Conservation (phyloP, 345 rosid species). For the Leavenworthia alabamica region DNA sequence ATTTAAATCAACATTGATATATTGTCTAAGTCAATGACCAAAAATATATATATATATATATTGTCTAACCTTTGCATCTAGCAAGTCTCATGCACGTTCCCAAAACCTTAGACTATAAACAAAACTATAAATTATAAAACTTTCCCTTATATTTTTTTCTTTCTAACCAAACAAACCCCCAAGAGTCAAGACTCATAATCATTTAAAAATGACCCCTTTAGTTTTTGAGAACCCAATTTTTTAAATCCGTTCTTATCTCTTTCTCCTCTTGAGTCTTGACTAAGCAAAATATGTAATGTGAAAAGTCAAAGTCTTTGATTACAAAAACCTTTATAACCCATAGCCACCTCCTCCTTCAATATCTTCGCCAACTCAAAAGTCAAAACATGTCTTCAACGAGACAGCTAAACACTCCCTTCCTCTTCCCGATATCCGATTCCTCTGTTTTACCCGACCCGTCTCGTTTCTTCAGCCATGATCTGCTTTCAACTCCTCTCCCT, state of each 20-base stretch:
- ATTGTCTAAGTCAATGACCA: neutral
- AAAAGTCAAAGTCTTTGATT: constrained; percentile 24
- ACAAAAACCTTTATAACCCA: constrained; percentile 34
- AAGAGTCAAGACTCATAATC: neutral
- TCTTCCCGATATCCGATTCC: constrained; percentile 59
- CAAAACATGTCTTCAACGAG: constrained; percentile 24
- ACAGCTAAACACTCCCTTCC: constrained; percentile 36
- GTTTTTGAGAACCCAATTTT: neutral
- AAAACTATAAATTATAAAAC: neutral
- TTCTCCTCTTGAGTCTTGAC: constrained; percentile 25
- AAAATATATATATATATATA: neutral
- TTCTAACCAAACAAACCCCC: neutral
- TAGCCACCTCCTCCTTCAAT: constrained; percentile 24
- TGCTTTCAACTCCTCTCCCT: constrained; percentile 75
- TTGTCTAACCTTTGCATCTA: constrained; percentile 19
- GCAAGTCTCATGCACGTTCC: constrained; percentile 13
- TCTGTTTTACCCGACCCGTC: constrained; percentile 78
- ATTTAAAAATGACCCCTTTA: neutral
- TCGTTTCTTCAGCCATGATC: constrained; percentile 55
- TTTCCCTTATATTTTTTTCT: neutral
- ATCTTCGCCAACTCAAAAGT: constrained; percentile 23
- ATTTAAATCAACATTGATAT: neutral
- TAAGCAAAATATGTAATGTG: constrained; percentile 27
- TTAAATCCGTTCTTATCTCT: constrained; percentile 6
- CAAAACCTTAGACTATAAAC: constrained; percentile 18